Evolutionary conservation across 371 early-diverging fungal species (phyloP).

Genomic region (Coemansia sp.): DNA sequence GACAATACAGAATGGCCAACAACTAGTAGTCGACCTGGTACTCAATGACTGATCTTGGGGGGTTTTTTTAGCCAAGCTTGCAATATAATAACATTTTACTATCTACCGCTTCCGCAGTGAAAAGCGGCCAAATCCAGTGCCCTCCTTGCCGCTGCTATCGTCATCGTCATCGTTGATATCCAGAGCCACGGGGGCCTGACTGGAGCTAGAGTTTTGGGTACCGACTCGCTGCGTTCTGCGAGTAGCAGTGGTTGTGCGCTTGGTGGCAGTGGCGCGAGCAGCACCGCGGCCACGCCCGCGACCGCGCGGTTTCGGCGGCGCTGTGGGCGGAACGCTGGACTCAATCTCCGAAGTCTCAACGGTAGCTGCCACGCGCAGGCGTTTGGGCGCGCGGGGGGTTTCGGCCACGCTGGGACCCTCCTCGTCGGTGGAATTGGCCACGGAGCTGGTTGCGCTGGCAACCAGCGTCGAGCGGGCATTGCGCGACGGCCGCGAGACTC

Average conservation of each 20-base stretch:
- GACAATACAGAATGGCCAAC: too few relatives aligned
- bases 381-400: background rate
- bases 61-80: too few relatives aligned
- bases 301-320: conserved; percentile 12
- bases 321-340: background rate
- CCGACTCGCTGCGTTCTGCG: background rate
- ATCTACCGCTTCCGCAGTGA: conserved; percentile 18
- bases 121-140: conserved; percentile 26
- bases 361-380: background rate
- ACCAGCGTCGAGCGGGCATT: conserved; percentile 30
- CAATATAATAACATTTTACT: background rate
- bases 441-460: conserved; percentile 1
- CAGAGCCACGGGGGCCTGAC: conserved; percentile 31
- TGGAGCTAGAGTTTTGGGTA: conserved; percentile 9
- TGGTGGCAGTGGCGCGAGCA: background rate
- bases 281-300: conserved; percentile 22
- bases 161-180: conserved; percentile 24
- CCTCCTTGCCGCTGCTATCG: conserved; percentile 7
- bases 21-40: too few relatives aligned
- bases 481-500: conserved; percentile 36
- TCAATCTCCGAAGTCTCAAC: background rate
- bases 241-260: background rate
- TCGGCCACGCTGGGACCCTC: conserved; percentile 13
- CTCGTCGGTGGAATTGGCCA: conserved; percentile 8
- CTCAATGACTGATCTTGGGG: too few relatives aligned